Conservation (phyloP, 768 basidiomycete species). For the Tubosaeta sp. region DNA sequence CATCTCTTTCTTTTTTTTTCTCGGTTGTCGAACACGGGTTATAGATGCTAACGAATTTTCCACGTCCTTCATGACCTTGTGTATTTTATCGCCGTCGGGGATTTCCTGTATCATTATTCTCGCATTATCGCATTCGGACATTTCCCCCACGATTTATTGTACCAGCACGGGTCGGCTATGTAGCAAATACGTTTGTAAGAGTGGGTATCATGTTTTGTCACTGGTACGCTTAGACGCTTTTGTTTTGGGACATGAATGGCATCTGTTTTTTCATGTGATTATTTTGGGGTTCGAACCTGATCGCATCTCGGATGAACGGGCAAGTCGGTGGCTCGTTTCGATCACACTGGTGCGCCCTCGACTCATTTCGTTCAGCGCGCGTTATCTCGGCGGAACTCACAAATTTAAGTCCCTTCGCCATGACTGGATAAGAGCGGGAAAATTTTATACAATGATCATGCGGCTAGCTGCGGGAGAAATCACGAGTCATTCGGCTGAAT, state of each 20-base stretch:
- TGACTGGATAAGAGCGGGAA: neutral
- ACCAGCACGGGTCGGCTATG: conserved; percentile 23
- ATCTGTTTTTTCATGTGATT: conserved; percentile 20
- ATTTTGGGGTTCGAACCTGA: neutral
- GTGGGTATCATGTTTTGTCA: conserved; percentile 10
- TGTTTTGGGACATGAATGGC: conserved; percentile 12
- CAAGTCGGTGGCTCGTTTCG: neutral
- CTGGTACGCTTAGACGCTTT: neutral
- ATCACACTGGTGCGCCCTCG: neutral
- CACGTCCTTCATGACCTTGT: conserved; percentile 25
- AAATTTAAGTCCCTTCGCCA: neutral
- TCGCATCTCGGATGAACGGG: conserved; percentile 3
- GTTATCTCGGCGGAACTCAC: conserved; percentile 18
- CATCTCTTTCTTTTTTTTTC: neutral
- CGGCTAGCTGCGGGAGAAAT: conserved; percentile 12
- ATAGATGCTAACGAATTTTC: conserved; percentile 23
- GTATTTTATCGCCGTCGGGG: conserved; percentile 28
- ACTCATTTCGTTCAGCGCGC: conserved; percentile 18
- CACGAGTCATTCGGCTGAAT: conserved; percentile 12
- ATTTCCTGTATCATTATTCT: conserved; percentile 33
- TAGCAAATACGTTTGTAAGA: conserved; percentile 36
- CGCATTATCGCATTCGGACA: conserved; percentile 29
- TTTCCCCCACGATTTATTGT: conserved; percentile 23
- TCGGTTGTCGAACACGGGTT: conserved; percentile 6
- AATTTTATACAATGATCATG: conserved; percentile 20